These are phyloP conservation scores for Chondrus crispus DNA, from an alignment of 23 red algal genomes.

Conservation along the genomic window DNA sequence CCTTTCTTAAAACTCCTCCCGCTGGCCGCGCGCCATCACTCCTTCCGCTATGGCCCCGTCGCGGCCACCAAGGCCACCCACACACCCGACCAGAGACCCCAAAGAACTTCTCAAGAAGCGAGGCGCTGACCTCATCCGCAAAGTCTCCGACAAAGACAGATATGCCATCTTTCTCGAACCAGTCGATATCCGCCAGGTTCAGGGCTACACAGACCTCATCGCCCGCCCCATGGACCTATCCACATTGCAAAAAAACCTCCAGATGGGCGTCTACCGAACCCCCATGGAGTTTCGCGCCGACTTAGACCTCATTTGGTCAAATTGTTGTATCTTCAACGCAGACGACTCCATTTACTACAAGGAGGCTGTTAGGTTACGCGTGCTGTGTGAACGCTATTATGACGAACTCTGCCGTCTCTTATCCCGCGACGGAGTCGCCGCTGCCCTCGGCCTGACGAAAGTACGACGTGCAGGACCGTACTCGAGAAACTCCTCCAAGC, in stretches of 20 bases:
- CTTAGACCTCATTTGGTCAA: constrained; percentile 90
- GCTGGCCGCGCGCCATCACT: not conserved
- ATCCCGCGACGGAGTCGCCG: constrained; percentile 48
- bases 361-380: constrained; percentile 64
- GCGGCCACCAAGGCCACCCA: constrained; percentile 19
- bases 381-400: constrained; percentile 48
- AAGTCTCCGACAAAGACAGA: constrained; percentile 69
- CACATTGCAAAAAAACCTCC: constrained; percentile 71
- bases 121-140: constrained; percentile 45
- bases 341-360: constrained; percentile 65
- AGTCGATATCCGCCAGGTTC: constrained; percentile 64
- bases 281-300: constrained; percentile 68
- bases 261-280: constrained; percentile 67
- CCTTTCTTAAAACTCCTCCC: not conserved
- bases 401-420: constrained; percentile 36
- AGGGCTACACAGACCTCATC: constrained; percentile 72
- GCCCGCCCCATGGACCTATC: constrained; percentile 85
- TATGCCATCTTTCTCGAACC: constrained; percentile 79
- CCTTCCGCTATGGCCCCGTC: constrained; percentile 45
- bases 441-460: constrained; percentile 28
- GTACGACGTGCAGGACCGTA: not conserved
- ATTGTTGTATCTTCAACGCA: constrained; percentile 88
- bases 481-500: not conserved
- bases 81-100: constrained; percentile 27
- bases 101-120: constrained; percentile 51